Evolutionary conservation across 306 rosid genomes (phyloP), one percentile per base, ranked within the genome.

Genomic region (Lupinus albus): DNA sequence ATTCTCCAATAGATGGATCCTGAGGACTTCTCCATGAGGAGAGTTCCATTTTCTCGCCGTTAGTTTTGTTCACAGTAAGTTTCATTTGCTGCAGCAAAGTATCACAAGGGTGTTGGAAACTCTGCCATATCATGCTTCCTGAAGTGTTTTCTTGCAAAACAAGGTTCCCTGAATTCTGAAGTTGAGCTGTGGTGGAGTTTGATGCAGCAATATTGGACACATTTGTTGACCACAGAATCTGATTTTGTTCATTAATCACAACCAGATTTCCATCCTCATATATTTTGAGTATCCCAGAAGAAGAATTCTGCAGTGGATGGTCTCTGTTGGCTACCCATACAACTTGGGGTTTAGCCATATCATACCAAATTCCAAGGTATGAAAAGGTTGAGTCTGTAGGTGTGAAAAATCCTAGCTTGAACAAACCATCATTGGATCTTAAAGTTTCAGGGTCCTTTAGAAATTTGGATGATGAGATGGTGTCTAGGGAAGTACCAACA

Each of bases 281-380:
- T 10, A 76, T 68, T 8, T 39, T 51, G n/a, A 82, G 42, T 50
- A 30, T 39, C 4, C 79, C 81, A 13, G 30, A 49, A 21, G 63
- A 46, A 65, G 38, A 5, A 33, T 75, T 61, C 39, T 49, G 14
- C 5, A 82, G 20, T 3, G 83, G 73, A 4, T 55, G 10, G 8
- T 78, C 51, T 71, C 64, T 72, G 46, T 67, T 79, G 9, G 79
- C 81, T 4, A 79, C 71, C 86, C 86, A 82, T 5, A 78, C 46
- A 20, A 62, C 16, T 3, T 2, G 13, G 11, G 30, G 30, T 25
- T 0, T 11, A 33, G 52, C 18, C 8, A 35, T 8, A 39, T 62
- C 6, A 33, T 5, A 70, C 84, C 81, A 82, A 6, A 82, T 41
- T 7, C 79, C 84, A 4, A 79, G 70, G 5, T 75, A 82, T 7